A percentile compares a stretch with the other conserved stretches of the same genome.
Evolutionary conservation across 148 eudicot genomes (phyloP).

Genomic region (Camellia sinensis): DNA sequence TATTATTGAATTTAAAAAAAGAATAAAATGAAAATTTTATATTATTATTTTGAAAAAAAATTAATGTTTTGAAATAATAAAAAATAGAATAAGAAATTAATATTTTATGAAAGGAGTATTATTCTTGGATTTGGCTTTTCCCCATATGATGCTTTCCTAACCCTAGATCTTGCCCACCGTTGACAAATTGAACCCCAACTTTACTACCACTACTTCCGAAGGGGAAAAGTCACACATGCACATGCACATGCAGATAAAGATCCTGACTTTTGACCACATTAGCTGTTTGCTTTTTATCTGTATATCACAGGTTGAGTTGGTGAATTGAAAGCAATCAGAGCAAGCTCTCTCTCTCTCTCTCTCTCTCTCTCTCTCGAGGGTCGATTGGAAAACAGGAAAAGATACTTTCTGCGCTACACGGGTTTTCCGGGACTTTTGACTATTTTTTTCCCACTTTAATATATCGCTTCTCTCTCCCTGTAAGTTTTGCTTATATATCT

Average conservation of each 20-base stretch:
- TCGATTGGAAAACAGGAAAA: background rate
- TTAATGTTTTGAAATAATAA: no score
- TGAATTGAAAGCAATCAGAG: background rate
- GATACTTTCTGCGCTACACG: background rate
- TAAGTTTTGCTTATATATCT: background rate
- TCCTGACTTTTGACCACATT: background rate
- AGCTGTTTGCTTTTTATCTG: conserved; percentile 8
- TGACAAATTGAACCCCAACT: no score
- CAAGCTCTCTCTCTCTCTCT: background rate
- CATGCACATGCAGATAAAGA: background rate
- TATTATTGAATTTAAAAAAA: no score
- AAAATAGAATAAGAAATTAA: no score
- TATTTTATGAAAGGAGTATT: no score
- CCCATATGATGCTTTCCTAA: no score
- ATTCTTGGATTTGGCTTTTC: no score
- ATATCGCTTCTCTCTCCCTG: background rate
- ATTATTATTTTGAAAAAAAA: no score
- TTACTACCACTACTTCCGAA: no score
- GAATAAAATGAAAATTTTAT: no score
- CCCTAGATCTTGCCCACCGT: no score
- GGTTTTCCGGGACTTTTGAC: conserved; percentile 8
- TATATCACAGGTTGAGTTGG: conserved; percentile 16
- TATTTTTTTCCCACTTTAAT: conserved; percentile 1
- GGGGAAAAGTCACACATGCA: conserved; percentile 1
- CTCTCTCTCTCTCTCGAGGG: background rate